Evolutionary conservation across 1,284 basidiomycete genomes (phyloP), one percentile per base, ranked within the genome.

Genomic region (Ustilago nuda): DNA sequence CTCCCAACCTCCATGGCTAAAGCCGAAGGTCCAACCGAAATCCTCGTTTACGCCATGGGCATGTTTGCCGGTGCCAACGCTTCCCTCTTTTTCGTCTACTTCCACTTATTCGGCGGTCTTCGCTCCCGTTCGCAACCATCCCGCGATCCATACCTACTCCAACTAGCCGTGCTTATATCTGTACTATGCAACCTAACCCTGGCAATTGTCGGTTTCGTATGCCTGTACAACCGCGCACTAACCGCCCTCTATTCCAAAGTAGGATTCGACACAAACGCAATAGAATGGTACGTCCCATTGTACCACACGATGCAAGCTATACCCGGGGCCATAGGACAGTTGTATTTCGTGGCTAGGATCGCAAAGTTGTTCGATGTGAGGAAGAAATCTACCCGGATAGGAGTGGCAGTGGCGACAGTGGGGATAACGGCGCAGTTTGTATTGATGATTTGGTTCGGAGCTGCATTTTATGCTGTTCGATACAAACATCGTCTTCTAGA

Each of bases 291-390:
- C 36, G 65, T 76, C 0, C 36, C 55, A 9, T 23, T 45, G 17
- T 62, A 50, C 15, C 73, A 76, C 35, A 30, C 39, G 2, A 30
- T 76, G 9, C 61, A 61, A 17, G 65, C 58, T 3, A 7, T 76
- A 0, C 58, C 68, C 0, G 68, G 58, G 5, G 64, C 73, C 19
- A 66, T 76, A 15, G 73, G 73, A 4, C 73, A 76, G 48, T 15
- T 56, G 1, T 76, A 71, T 35, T 76, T 76, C 15, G 53, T 53
- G 4, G 4, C 68, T 3, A 56, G 73, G 1, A 65, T 71, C n/a
- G 68, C 61, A 1, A 76, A 68, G 51, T 46, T 71, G 4, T 76
- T 76, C 46, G 55, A 71, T 6, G 37, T 15, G 0, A 50, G 60
- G 1, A 35, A 39, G 2, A 0, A n/a, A 8, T 15, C 11, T 5